These are phyloP conservation scores for Exophiala lecanii-corni DNA, from an alignment of 2,329 filamentous ascomycete species.

Conservation along the genomic window DNA sequence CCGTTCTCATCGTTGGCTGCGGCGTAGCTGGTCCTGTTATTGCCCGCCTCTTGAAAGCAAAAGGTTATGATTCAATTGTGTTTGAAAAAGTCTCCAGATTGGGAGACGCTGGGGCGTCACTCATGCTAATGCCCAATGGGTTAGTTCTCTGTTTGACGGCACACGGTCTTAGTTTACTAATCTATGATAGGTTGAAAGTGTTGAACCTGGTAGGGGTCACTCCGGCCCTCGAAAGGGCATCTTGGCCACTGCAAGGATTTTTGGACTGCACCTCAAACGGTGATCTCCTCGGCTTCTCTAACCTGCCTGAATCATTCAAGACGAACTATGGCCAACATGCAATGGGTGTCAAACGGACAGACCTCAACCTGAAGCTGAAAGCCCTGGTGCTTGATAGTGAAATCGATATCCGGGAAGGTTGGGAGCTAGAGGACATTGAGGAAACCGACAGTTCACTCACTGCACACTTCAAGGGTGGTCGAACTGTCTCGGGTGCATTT, in stretches of 20 bases:
- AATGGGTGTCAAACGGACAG: constrained; percentile 17
- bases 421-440: constrained; percentile 29
- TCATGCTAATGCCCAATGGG: constrained; percentile 19
- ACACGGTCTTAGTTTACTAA: background rate
- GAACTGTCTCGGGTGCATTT: constrained; percentile 39
- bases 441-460: constrained; percentile 36
- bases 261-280: constrained; percentile 9
- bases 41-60: constrained; percentile 12
- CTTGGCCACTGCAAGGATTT: constrained; percentile 4
- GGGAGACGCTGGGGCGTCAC: constrained; percentile 17
- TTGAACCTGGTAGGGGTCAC: constrained; percentile 8
- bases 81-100: constrained; percentile 17
- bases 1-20: constrained; percentile 17
- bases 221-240: constrained; percentile 5
- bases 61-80: constrained; percentile 15
- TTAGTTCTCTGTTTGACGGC: constrained; percentile 4
- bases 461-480: constrained; percentile 46
- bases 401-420: constrained; percentile 16
- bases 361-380: constrained; percentile 14
- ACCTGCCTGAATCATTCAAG: constrained; percentile 10
- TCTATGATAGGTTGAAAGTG: constrained; percentile 16
- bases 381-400: constrained; percentile 9
- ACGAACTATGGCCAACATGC: constrained; percentile 8
- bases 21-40: constrained; percentile 15
- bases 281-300: constrained; percentile 10